Conservation (phyloP, 192 early-diverging fungal species). For the Backusella australiensis region DNA sequence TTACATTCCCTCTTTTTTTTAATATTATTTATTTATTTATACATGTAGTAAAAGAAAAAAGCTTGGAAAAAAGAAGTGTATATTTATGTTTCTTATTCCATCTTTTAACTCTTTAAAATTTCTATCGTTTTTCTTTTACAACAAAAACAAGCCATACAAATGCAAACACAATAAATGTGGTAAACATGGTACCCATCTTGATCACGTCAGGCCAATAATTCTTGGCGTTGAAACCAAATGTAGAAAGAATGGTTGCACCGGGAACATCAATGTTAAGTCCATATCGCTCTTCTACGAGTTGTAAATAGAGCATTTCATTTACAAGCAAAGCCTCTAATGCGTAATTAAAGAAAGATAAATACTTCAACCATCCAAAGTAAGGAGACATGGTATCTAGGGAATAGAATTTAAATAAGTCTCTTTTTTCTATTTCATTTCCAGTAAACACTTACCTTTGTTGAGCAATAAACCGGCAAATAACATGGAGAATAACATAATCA, state of each 20-base stretch:
- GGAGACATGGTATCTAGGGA: constrained; percentile 66
- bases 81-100: neutral
- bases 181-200: constrained; percentile 56
- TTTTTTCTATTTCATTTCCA: neutral
- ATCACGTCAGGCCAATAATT: constrained; percentile 83
- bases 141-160: constrained; percentile 76
- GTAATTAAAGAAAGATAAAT: constrained; percentile 85
- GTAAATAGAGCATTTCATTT: constrained; percentile 83
- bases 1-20: neutral
- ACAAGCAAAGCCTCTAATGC: constrained; percentile 88
- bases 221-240: constrained; percentile 83
- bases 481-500: constrained; percentile 86
- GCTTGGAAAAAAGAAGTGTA: neutral
- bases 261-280: constrained; percentile 84
- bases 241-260: constrained; percentile 79
- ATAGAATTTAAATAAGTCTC: neutral
- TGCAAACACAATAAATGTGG: constrained; percentile 60
- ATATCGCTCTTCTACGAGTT: constrained; percentile 75
- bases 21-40: neutral
- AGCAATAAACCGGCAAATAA: constrained; percentile 87
- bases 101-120: neutral
- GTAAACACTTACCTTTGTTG: constrained; percentile 64
- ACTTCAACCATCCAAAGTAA: constrained; percentile 61
- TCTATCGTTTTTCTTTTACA: constrained; percentile 80
- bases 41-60: neutral